Percentiles rank a stretch among this genome's conserved stretches.
phyloP scores from a whole-genome alignment of 371 early-diverging fungal genomes.

The Mortierella sp. region DNA sequence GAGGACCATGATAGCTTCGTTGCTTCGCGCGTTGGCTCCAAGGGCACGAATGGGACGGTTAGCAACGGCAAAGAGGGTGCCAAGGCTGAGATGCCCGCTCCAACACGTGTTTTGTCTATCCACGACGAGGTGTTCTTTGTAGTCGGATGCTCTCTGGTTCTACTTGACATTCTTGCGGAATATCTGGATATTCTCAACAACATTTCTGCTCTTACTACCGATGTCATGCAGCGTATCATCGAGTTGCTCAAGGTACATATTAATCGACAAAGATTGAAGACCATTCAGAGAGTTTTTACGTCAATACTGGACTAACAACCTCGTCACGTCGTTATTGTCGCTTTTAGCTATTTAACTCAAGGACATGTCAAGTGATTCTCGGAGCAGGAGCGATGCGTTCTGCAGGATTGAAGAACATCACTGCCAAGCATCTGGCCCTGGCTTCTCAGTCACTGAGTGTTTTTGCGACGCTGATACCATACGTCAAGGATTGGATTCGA shows the following conservation, averaged over 20 bases:
- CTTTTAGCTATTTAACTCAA: conserved; percentile 87
- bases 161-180: conserved; percentile 90
- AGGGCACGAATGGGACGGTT: conserved; percentile 20
- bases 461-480: conserved; percentile 87
- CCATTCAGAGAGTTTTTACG: too few relatives aligned
- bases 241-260: conserved; percentile 81
- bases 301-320: background rate
- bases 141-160: conserved; percentile 85
- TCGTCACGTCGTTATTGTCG: background rate
- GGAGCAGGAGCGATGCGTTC: conserved; percentile 96
- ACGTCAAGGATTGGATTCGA: conserved; percentile 77
- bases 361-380: conserved; percentile 93
- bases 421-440: conserved; percentile 94
- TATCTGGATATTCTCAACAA: conserved; percentile 85
- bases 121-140: conserved; percentile 75
- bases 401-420: conserved; percentile 94
- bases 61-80: conserved; percentile 7
- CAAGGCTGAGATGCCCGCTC: conserved; percentile 22
- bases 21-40: conserved; percentile 12
- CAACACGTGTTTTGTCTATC: conserved; percentile 45
- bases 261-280: background rate
- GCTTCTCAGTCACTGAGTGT: conserved; percentile 91
- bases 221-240: conserved; percentile 85
- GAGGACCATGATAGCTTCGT: conserved; percentile 39
- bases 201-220: conserved; percentile 80